Evolutionary conservation across 306 rosid species (phyloP).

Genomic region (Quercus mongolica): DNA sequence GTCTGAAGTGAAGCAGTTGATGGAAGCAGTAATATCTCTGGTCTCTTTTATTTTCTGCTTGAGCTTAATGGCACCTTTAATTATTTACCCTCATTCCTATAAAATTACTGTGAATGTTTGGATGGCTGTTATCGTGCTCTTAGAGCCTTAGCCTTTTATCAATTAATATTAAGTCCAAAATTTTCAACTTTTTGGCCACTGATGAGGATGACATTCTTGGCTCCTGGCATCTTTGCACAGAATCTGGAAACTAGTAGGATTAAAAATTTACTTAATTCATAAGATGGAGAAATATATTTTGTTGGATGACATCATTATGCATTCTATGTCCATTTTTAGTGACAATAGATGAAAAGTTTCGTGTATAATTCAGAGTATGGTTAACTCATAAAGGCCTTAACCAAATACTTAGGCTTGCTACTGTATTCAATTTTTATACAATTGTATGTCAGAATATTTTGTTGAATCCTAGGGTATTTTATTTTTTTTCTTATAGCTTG

Average conservation of each 20-base stretch:
- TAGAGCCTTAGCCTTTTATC: background rate
- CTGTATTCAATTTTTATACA: background rate
- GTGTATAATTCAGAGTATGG: background rate
- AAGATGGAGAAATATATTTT: background rate
- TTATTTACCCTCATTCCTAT: background rate
- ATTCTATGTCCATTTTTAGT: background rate
- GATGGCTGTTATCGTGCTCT: background rate
- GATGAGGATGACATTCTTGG: background rate
- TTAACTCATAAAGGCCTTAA: background rate
- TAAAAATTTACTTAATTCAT: background rate
- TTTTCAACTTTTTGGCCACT: background rate
- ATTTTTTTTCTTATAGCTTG: background rate
- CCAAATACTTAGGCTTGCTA: background rate
- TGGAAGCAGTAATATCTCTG: constrained; percentile 81
- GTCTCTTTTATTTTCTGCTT: background rate
- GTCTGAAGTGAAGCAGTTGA: constrained; percentile 89
- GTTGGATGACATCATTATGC: background rate
- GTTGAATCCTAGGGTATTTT: background rate
- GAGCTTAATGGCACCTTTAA: background rate
- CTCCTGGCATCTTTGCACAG: background rate
- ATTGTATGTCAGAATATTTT: background rate
- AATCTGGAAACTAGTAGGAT: background rate
- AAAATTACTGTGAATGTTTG: background rate
- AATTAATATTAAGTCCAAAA: background rate
- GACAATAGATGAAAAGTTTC: background rate